Evolutionary conservation across 768 basidiomycete genomes (phyloP), one percentile per base, ranked within the genome.

Genomic region (Agaricus blazei): DNA sequence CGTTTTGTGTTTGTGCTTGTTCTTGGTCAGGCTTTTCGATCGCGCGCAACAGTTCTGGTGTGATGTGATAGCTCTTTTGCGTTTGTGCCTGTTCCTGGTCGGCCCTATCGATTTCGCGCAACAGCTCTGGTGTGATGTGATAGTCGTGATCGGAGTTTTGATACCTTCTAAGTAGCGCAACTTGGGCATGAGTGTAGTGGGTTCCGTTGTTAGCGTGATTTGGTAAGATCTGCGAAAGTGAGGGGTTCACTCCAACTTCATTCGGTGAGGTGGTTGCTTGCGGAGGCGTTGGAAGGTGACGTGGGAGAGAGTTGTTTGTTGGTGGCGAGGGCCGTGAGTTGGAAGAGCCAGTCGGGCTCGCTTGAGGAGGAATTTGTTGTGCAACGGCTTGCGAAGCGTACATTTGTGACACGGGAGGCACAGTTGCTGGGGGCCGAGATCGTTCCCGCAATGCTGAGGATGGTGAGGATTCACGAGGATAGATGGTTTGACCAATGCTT

Each of bases 91-190:
- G 34, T 34, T 34, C 34, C 11, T 34, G 68, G 67, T 87, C 84
- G n/a, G 82, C 83, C 42, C 81, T 78, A 63, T 89, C 87, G 58
- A 88, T 85, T 59, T 88, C 84, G 31, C 82, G 83, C 68, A 88
- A 72, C 28, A 88, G 74, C 59, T 88, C 83, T 36, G 82, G 80
- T 0, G 86, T 86, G 75, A 88, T 79, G 48, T 85, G 78, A 77
- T 82, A 87, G 40, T 75, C 75, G 41, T 82, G 82, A 37, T 83
- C 82, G 63, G 78, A 62, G 9, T 72, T 67, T 41, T 81, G 77
- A 63, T 77, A 83, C 54, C 81, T 68, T 19, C 86, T 75, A 64
- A 87, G 85, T 28, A 75, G 78, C 9, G 80, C 76, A 3, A 78
- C 74, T 0, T 79, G 70, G 5, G 75, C 73, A 46, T 84, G 83